Evolutionary conservation across 495 filamentous ascomycete genomes (phyloP).

Genomic region (Hypoxylon fragiforme): DNA sequence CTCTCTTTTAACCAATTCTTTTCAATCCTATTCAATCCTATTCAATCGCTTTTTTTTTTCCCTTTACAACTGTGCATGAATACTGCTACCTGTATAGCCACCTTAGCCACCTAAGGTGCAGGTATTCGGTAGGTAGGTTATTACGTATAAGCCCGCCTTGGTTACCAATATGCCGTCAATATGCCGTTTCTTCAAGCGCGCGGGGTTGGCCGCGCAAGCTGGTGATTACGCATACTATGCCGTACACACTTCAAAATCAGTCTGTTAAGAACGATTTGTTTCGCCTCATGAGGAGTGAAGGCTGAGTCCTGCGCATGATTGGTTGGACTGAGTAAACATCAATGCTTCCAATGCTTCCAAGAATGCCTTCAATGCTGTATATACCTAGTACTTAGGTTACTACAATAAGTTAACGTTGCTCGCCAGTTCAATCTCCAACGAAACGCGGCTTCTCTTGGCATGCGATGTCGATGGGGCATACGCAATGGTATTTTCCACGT

Average conservation of each 20-base stretch:
- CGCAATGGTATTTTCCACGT: constrained; percentile 65
- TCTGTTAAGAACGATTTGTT: not conserved
- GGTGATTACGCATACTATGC: constrained; percentile 3
- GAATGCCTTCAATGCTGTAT: too few species aligned
- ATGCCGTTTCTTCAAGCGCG: constrained; percentile 17
- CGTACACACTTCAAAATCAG: not conserved
- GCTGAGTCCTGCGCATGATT: not conserved
- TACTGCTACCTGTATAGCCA: too few species aligned
- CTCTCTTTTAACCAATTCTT: too few species aligned
- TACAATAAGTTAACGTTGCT: constrained; percentile 5
- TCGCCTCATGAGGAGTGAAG: constrained; percentile 6
- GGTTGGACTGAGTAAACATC: too few species aligned
- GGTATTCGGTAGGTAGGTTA: too few species aligned
- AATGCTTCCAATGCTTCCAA: too few species aligned
- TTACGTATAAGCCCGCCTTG: not conserved
- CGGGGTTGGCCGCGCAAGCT: constrained; percentile 13
- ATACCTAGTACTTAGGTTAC: too few species aligned
- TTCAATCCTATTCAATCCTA: too few species aligned
- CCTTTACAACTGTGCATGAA: too few species aligned
- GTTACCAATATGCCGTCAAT: not conserved
- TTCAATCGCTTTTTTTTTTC: too few species aligned
- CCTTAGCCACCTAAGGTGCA: too few species aligned
- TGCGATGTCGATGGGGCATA: constrained; percentile 66
- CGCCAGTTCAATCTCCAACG: constrained; percentile 56
- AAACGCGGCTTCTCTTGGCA: constrained; percentile 64